phyloP scores from a whole-genome alignment of 306 rosid species.

The Rosa rugosa region DNA sequence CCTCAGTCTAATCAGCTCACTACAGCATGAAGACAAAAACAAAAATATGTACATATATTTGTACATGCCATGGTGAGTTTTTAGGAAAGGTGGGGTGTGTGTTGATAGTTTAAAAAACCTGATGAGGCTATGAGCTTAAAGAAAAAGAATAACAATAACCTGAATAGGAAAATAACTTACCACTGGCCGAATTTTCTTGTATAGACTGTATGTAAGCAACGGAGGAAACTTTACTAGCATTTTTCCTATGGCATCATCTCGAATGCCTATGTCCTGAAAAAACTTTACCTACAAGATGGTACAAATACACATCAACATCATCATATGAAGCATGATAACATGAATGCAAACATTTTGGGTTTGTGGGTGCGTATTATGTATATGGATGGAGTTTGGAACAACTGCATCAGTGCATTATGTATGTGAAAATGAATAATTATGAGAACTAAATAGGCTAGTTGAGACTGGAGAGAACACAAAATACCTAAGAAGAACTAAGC shows the following conservation, averaged over 20 bases:
- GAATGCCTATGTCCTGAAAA: constrained; percentile 76
- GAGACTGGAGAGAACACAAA: constrained; percentile 1
- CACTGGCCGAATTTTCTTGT: constrained; percentile 90
- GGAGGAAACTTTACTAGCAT: constrained; percentile 94
- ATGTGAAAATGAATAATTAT: background rate
- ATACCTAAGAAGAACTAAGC: constrained; percentile 17
- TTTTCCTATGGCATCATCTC: constrained; percentile 75
- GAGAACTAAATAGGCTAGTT: constrained; percentile 10
- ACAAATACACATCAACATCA: constrained; percentile 21
- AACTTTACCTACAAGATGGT: constrained; percentile 60
- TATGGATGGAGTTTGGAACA: background rate
- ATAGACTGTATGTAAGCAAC: constrained; percentile 75
- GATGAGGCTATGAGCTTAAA: background rate
- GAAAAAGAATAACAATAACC: constrained; percentile 15
- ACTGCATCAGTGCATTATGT: background rate
- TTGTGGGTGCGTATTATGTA: background rate
- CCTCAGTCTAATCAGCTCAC: too few relatives aligned
- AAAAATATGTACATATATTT: background rate
- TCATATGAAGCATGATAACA: constrained; percentile 20
- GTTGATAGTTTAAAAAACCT: background rate
- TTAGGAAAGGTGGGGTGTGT: background rate
- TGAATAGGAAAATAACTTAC: constrained; percentile 51
- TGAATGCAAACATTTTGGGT: background rate
- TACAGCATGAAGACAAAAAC: too few relatives aligned
- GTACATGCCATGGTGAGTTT: background rate